A percentile compares a stretch with the other conserved stretches of the same genome.
Evolutionary conservation across 768 basidiomycete species (phyloP).

Genomic region (Leccinum disarticulatum): DNA sequence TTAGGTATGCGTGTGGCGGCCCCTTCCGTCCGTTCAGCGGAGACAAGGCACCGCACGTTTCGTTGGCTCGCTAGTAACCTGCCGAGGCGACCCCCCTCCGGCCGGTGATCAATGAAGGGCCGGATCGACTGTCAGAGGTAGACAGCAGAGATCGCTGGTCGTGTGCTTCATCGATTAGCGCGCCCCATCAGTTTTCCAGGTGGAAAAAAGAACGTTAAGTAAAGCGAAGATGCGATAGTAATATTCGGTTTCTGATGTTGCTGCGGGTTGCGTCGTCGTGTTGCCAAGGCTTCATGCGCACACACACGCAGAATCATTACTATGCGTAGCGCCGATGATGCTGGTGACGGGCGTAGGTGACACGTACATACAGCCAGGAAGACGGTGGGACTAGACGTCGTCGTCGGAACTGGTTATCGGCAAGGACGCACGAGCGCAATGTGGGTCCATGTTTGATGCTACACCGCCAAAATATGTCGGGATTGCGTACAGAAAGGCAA

Average conservation of each 20-base stretch:
- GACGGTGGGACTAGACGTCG: background rate
- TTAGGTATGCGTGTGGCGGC: too few relatives aligned
- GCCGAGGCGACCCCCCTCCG: background rate
- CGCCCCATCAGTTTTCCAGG: background rate
- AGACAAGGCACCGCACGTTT: background rate
- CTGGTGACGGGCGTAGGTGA: background rate
- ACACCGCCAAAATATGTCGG: background rate
- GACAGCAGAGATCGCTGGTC: background rate
- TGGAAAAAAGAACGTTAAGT: background rate
- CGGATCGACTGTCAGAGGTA: background rate
- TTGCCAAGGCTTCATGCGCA: background rate
- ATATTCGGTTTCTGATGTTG: background rate
- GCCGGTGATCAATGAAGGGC: background rate
- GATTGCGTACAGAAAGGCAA: background rate
- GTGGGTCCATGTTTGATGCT: constrained; percentile 2
- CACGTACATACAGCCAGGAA: background rate
- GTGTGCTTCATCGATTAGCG: background rate
- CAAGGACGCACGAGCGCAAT: background rate
- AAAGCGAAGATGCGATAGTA: background rate
- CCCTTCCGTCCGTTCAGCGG: background rate
- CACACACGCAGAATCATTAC: background rate
- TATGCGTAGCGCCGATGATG: too few relatives aligned
- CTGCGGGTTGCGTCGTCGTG: background rate
- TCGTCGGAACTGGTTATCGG: background rate
- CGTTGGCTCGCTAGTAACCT: background rate